Conservation (phyloP, 2,329 filamentous ascomycete species). For the Colletotrichum falcatum region DNA sequence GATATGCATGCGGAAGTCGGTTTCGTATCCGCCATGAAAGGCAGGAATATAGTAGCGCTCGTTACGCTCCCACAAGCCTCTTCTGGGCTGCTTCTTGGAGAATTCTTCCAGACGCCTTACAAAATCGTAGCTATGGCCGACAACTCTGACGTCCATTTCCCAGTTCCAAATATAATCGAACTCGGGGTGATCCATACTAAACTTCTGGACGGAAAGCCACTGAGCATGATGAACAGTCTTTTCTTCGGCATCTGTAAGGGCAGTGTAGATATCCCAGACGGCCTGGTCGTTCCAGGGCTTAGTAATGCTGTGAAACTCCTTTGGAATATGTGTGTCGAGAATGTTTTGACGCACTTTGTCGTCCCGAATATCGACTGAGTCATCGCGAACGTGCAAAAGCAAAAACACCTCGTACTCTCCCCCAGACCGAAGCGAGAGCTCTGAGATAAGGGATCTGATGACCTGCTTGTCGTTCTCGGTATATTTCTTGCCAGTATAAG, state of each 20-base stretch:
- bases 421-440: slow-evolving; percentile 79
- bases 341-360: slow-evolving; percentile 69
- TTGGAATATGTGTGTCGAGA: slow-evolving; percentile 72
- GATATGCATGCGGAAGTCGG: slow-evolving; percentile 73
- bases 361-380: slow-evolving; percentile 67
- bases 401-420: slow-evolving; percentile 86
- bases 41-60: slow-evolving; percentile 79
- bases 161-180: slow-evolving; percentile 90
- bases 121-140: slow-evolving; percentile 84
- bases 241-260: slow-evolving; percentile 71
- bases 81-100: slow-evolving; percentile 75
- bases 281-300: slow-evolving; percentile 80
- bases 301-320: slow-evolving; percentile 77
- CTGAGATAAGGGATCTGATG: slow-evolving; percentile 82
- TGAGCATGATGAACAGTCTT: slow-evolving; percentile 69
- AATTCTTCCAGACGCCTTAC: slow-evolving; percentile 74
- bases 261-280: slow-evolving; percentile 82
- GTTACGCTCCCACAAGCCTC: slow-evolving; percentile 79
- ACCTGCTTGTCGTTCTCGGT: slow-evolving; percentile 83
- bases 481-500: slow-evolving; percentile 80
- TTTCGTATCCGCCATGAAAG: slow-evolving; percentile 73
- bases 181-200: slow-evolving; percentile 79
- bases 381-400: slow-evolving; percentile 81
- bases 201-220: slow-evolving; percentile 81
- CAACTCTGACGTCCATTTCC: slow-evolving; percentile 86